Evolutionary conservation across 2,329 filamentous ascomycete species (phyloP).

Genomic region (Colletotrichum nymphaeae): DNA sequence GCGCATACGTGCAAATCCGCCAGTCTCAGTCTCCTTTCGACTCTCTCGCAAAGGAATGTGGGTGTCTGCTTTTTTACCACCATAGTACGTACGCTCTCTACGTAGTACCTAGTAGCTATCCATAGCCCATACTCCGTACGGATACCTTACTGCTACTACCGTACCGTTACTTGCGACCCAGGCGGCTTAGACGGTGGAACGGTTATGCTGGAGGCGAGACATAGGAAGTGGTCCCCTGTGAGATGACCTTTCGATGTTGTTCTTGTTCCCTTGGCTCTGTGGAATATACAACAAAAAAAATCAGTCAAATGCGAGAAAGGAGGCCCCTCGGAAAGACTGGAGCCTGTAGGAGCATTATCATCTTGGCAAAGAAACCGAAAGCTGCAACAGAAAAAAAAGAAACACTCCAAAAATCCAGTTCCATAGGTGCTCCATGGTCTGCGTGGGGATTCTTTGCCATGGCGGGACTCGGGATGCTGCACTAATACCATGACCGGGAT

Average conservation of each 20-base stretch:
- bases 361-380: slow-evolving; percentile 25
- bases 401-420: not conserved
- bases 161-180: not conserved
- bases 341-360: not conserved
- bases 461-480: slow-evolving; percentile 23
- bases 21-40: not conserved
- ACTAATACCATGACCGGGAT: slow-evolving; percentile 3
- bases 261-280: not conserved
- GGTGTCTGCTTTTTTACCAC: not conserved
- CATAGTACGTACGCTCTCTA: not conserved
- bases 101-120: not conserved
- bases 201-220: not conserved
- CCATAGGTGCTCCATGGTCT: not conserved
- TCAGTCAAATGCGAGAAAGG: not conserved
- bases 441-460: slow-evolving; percentile 11
- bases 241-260: not conserved
- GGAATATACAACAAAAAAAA: not conserved
- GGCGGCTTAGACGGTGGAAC: not conserved
- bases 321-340: slow-evolving; percentile 13
- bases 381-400: not conserved
- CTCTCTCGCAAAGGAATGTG: slow-evolving; percentile 6
- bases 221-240: not conserved
- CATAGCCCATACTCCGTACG: not conserved
- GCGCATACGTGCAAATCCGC: slow-evolving; percentile 10
- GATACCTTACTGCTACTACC: not conserved